Evolutionary conservation across 306 rosid species (phyloP).

Genomic region (Pterocarpus macrocarpus): DNA sequence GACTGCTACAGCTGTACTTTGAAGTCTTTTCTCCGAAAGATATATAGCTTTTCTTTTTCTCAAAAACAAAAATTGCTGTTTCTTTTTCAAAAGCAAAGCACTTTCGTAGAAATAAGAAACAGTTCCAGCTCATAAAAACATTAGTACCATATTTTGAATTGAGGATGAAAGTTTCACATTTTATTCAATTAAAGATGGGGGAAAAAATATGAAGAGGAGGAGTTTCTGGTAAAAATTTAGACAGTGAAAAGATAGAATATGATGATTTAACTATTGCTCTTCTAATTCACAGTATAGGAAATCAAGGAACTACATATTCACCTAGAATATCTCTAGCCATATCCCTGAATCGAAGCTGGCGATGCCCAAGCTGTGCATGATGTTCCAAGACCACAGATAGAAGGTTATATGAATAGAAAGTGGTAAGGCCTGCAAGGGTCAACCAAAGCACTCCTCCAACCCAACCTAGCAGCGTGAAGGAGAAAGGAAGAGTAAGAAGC

Average conservation of each 20-base stretch:
- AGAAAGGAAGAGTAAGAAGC: constrained; percentile 72
- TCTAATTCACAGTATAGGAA: neutral
- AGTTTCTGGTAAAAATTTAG: neutral
- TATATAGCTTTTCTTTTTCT: neutral
- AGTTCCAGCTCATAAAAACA: neutral
- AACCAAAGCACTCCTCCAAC: constrained; percentile 78
- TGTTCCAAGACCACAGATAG: constrained; percentile 75
- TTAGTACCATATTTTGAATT: neutral
- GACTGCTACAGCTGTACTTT: constrained; percentile 3
- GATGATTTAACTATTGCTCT: neutral
- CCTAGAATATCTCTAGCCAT: constrained; percentile 75
- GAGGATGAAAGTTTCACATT: neutral
- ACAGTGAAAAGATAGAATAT: neutral
- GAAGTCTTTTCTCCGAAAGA: constrained; percentile 4
- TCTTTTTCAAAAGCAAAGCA: neutral
- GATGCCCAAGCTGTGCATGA: constrained; percentile 75
- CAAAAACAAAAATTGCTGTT: neutral
- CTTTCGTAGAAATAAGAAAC: neutral
- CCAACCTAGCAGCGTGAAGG: constrained; percentile 78
- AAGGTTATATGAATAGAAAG: constrained; percentile 88
- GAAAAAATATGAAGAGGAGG: neutral
- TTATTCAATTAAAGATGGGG: neutral
- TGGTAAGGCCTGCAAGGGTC: constrained; percentile 49
- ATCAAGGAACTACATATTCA: constrained; percentile 15
- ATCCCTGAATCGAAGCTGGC: constrained; percentile 79